Evolutionary conservation across 1,139 yeast species (phyloP).

Genomic region (Wickerhamomyces sp.): DNA sequence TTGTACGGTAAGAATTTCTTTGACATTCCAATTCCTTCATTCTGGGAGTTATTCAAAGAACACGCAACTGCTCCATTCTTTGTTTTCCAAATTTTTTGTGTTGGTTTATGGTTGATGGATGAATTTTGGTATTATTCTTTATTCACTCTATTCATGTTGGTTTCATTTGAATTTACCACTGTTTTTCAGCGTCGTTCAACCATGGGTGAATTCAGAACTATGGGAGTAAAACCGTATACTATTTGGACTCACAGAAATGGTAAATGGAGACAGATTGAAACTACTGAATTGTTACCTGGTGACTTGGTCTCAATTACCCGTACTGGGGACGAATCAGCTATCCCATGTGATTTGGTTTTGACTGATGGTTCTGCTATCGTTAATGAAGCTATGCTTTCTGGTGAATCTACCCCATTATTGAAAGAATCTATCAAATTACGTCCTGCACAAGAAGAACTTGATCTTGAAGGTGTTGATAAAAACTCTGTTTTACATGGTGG

Average conservation of each 20-base stretch:
- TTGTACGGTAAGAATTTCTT: slow-evolving; percentile 80
- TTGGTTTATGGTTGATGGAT: slow-evolving; percentile 93
- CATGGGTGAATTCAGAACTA: slow-evolving; percentile 89
- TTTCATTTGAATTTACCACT: slow-evolving; percentile 90
- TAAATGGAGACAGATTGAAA: slow-evolving; percentile 65
- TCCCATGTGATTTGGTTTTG: slow-evolving; percentile 92
- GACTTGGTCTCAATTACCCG: slow-evolving; percentile 86
- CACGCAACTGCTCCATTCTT: slow-evolving; percentile 99
- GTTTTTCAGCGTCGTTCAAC: slow-evolving; percentile 95
- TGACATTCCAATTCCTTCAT: slow-evolving; percentile 94
- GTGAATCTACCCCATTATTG: slow-evolving; percentile 94
- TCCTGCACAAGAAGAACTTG: slow-evolving; percentile 62
- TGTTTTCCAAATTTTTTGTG: slow-evolving; percentile 93
- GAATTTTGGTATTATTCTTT: slow-evolving; percentile 96
- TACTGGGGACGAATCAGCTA: slow-evolving; percentile 84
- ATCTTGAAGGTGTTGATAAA: slow-evolving; percentile 80
- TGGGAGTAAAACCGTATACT: slow-evolving; percentile 93
- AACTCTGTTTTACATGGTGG: slow-evolving; percentile 93
- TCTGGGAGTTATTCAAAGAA: slow-evolving; percentile 85
- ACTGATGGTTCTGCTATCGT: slow-evolving; percentile 89
- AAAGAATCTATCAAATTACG: slow-evolving; percentile 88
- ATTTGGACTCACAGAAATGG: slow-evolving; percentile 67
- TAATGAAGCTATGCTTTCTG: slow-evolving; percentile 96
- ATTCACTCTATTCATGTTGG: slow-evolving; percentile 86
- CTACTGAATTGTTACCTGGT: slow-evolving; percentile 82